Conservation (phyloP, 176 grass and related monocot species). For the Zizania latifolia region DNA sequence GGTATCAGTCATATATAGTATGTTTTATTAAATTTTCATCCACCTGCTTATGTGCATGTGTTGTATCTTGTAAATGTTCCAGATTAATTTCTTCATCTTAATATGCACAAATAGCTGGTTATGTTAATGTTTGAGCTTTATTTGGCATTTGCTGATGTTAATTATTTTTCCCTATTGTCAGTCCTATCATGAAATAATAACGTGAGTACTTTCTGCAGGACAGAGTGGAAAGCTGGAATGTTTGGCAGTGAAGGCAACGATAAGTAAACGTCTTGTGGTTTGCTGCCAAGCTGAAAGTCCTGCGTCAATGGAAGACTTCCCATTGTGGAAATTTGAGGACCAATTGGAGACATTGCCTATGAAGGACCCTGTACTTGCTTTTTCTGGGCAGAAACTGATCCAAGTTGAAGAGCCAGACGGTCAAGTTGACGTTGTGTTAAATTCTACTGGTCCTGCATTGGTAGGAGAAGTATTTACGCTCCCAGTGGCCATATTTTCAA, state of each 20-base stretch:
- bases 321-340: constrained; percentile 86
- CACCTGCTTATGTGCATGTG: not conserved
- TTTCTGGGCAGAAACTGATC: constrained; percentile 70
- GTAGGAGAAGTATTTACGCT: constrained; percentile 77
- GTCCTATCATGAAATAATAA: constrained; percentile 25
- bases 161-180: constrained; percentile 3
- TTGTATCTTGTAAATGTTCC: not conserved
- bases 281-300: constrained; percentile 82
- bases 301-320: constrained; percentile 82
- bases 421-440: constrained; percentile 70
- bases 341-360: constrained; percentile 60
- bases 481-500: constrained; percentile 62
- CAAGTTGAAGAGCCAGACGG: constrained; percentile 84
- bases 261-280: constrained; percentile 69
- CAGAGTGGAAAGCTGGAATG: constrained; percentile 97
- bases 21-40: constrained; percentile 15
- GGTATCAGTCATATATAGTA: constrained; percentile 42
- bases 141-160: constrained; percentile 17
- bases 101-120: too few relatives aligned
- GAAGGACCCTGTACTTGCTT: constrained; percentile 55
- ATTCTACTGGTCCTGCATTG: constrained; percentile 67
- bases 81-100: not conserved
- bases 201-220: constrained; percentile 53
- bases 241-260: constrained; percentile 64
- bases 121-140: constrained; percentile 7